Conservation (phyloP, 2,329 filamentous ascomycete genomes). For the Penicillium crustosum region DNA sequence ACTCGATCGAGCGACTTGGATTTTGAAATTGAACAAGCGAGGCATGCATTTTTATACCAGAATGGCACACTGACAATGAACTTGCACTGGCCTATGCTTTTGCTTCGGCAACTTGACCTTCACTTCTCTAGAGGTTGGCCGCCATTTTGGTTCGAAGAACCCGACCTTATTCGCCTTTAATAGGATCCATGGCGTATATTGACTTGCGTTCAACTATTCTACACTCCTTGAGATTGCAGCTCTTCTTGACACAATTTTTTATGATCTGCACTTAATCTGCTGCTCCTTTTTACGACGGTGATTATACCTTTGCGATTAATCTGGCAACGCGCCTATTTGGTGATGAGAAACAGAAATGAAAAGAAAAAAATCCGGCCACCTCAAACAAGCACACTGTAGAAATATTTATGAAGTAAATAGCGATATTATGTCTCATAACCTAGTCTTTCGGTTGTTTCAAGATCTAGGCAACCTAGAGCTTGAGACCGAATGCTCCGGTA, state of each 20-base stretch:
- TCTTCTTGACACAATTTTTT: constrained; percentile 1
- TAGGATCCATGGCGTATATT: constrained; percentile 28
- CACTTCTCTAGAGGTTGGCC: constrained; percentile 50
- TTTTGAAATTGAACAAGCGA: constrained; percentile 22
- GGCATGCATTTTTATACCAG: constrained; percentile 30
- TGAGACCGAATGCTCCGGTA: no score
- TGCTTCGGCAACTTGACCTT: constrained; percentile 35
- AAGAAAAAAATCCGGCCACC: constrained; percentile 48
- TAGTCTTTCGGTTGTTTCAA: neutral
- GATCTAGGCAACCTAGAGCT: no score
- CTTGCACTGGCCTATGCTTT: constrained; percentile 24
- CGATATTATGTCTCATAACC: neutral
- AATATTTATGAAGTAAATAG: neutral
- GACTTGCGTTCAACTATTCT: constrained; percentile 32
- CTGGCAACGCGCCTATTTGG: constrained; percentile 20
- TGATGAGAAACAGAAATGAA: constrained; percentile 41
- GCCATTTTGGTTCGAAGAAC: constrained; percentile 44
- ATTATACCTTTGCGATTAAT: constrained; percentile 12
- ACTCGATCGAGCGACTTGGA: constrained; percentile 34
- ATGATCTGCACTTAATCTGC: neutral
- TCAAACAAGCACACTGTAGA: constrained; percentile 24
- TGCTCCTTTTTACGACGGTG: constrained; percentile 17
- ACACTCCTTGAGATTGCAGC: constrained; percentile 19
- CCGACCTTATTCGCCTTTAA: constrained; percentile 32
- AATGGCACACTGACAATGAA: constrained; percentile 37